Percentiles rank a stretch among this genome's conserved stretches.
Evolutionary conservation across 495 filamentous ascomycete genomes (phyloP).

Genomic region (Saxophila tyrrhenica): DNA sequence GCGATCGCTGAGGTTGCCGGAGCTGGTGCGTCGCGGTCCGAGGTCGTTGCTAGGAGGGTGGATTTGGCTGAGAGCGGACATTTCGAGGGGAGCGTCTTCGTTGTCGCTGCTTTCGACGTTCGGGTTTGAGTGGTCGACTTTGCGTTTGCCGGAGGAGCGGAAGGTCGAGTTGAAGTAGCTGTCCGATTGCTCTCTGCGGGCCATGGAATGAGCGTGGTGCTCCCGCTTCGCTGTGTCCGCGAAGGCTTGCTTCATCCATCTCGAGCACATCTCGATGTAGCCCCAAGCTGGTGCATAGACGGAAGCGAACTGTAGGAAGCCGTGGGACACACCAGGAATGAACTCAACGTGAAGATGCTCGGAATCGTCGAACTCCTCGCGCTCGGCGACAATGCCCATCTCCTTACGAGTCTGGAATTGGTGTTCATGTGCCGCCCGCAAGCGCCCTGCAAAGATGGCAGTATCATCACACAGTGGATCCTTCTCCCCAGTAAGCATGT

Average conservation of each 20-base stretch:
- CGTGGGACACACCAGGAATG: conserved; percentile 80
- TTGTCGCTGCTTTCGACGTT: conserved; percentile 61
- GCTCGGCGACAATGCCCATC: conserved; percentile 39
- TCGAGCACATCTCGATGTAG: conserved; percentile 59
- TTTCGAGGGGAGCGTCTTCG: conserved; percentile 71
- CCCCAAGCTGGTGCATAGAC: conserved; percentile 81
- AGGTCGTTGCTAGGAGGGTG: neutral
- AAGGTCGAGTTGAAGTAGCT: conserved; percentile 18
- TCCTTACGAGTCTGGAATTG: conserved; percentile 51
- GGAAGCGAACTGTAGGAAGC: conserved; percentile 80
- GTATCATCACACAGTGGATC: conserved; percentile 96
- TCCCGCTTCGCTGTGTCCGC: conserved; percentile 35
- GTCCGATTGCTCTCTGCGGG: neutral
- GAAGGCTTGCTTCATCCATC: conserved; percentile 70
- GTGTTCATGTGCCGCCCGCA: conserved; percentile 70
- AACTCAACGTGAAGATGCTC: conserved; percentile 70
- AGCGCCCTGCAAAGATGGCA: conserved; percentile 80
- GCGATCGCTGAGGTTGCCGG: neutral
- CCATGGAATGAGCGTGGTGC: neutral
- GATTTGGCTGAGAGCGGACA: conserved; percentile 37
- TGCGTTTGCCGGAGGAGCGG: conserved; percentile 2
- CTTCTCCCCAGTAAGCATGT: conserved; percentile 86
- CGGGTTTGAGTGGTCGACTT: conserved; percentile 19
- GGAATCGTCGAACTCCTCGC: conserved; percentile 53
- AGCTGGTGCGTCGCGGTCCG: neutral